A percentile compares a stretch with the other conserved stretches of the same genome.
phyloP scores from a whole-genome alignment of 305 asterid species.

The Salvia sclarea region DNA sequence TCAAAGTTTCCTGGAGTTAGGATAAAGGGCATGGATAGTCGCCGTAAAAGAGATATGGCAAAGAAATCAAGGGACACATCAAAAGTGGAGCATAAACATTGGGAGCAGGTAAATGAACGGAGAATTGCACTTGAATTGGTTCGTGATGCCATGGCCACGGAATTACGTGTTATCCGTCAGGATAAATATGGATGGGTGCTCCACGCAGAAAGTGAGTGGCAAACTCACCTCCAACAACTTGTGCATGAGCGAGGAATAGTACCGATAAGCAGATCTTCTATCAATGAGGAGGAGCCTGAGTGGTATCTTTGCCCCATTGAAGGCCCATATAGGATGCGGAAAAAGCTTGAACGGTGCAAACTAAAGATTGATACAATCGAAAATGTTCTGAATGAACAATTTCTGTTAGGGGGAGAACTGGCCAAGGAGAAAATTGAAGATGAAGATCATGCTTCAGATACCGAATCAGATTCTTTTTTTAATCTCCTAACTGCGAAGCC shows the following conservation, averaged over 20 bases:
- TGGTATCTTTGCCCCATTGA: slow-evolving; percentile 99
- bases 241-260: slow-evolving; percentile 96
- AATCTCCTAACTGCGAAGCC: slow-evolving; percentile 65
- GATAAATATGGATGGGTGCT: slow-evolving; percentile 99
- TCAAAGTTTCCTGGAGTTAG: slow-evolving; percentile 95
- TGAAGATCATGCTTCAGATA: slow-evolving; percentile 57
- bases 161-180: slow-evolving; percentile 94
- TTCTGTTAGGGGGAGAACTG: slow-evolving; percentile 62
- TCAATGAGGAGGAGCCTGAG: slow-evolving; percentile 70
- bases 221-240: slow-evolving; percentile 91
- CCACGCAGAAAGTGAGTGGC: slow-evolving; percentile 99
- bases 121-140: slow-evolving; percentile 95
- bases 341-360: slow-evolving; percentile 85
- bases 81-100: slow-evolving; percentile 77
- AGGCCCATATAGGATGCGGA: slow-evolving; percentile 99
- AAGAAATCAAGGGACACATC: slow-evolving; percentile 71
- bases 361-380: slow-evolving; percentile 74
- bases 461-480: slow-evolving; percentile 58
- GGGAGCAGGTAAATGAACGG: slow-evolving; percentile 98
- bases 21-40: slow-evolving; percentile 94
- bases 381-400: slow-evolving; percentile 65
- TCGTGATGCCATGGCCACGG: slow-evolving; percentile 98
- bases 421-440: slow-evolving; percentile 69
- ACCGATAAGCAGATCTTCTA: slow-evolving; percentile 61
- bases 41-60: slow-evolving; percentile 89